A percentile compares a stretch with the other conserved stretches of the same genome.
phyloP scores from a whole-genome alignment of 1,284 basidiomycete genomes.

The Ceratorhiza oryzae-sativae region DNA sequence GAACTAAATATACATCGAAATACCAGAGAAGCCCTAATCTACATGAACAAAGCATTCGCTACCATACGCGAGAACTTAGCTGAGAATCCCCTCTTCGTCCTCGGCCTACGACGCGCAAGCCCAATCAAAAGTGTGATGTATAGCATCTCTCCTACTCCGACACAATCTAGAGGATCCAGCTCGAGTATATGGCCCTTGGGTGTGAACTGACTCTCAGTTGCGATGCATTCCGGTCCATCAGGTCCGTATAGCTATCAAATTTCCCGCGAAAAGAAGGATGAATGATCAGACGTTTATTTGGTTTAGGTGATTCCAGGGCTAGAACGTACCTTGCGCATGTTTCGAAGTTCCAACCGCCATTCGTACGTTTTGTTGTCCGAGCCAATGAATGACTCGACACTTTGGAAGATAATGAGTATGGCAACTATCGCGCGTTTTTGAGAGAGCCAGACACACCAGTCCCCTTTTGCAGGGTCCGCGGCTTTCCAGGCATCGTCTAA shows the following conservation, averaged over 20 bases:
- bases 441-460: conserved; percentile 6
- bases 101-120: conserved; percentile 32
- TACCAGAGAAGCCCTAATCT: background rate
- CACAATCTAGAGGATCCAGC: conserved; percentile 20
- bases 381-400: conserved; percentile 22
- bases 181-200: conserved; percentile 16
- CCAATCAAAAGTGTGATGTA: conserved; percentile 25
- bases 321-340: conserved; percentile 29
- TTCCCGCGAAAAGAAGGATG: background rate
- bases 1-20: background rate
- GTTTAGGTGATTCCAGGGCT: background rate
- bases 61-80: conserved; percentile 19
- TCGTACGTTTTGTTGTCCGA: conserved; percentile 26
- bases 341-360: conserved; percentile 31
- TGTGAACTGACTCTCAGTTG: conserved; percentile 32
- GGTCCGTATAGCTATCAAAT: conserved; percentile 19
- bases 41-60: conserved; percentile 31
- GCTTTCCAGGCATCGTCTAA: conserved; percentile 34
- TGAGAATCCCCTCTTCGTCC: conserved; percentile 22
- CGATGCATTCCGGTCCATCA: conserved; percentile 20
- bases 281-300: conserved; percentile 23
- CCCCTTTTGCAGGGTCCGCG: conserved; percentile 14
- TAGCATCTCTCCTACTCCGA: conserved; percentile 31
- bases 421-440: too few species aligned
- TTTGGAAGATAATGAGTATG: background rate